phyloP scores from a whole-genome alignment of 164 flowering plant genomes.

The Berberis thunbergii region DNA sequence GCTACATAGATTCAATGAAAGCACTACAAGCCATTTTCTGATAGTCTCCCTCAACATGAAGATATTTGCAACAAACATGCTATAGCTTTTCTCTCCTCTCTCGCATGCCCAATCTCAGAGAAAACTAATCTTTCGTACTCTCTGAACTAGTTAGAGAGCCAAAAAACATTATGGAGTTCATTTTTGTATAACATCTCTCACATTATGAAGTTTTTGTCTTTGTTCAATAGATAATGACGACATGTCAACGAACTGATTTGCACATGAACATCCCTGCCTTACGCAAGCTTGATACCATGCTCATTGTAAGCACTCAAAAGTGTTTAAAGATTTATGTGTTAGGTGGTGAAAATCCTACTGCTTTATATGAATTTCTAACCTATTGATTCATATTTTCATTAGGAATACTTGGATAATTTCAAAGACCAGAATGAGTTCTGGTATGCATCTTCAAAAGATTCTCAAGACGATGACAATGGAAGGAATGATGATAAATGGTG shows the following conservation, averaged over 20 bases:
- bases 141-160: background rate
- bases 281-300: conserved; percentile 84
- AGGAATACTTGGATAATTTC: conserved; percentile 63
- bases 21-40: too few species aligned
- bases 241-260: conserved; percentile 72
- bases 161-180: background rate
- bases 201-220: background rate
- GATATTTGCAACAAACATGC: too few species aligned
- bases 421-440: conserved; percentile 55
- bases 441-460: conserved; percentile 47
- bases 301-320: conserved; percentile 45
- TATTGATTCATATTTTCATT: background rate
- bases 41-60: too few species aligned
- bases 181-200: background rate
- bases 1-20: too few species aligned
- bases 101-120: too few species aligned
- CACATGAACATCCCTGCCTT: conserved; percentile 83
- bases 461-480: conserved; percentile 29
- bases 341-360: background rate
- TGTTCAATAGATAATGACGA: conserved; percentile 63
- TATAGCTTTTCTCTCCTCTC: too few species aligned
- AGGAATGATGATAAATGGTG: conserved; percentile 82
- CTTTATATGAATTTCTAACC: background rate
- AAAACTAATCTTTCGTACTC: too few species aligned
- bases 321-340: background rate